These are phyloP conservation scores for Pavlovales sp. DNA, from an alignment of 208 protist species.

Conservation along the genomic window DNA sequence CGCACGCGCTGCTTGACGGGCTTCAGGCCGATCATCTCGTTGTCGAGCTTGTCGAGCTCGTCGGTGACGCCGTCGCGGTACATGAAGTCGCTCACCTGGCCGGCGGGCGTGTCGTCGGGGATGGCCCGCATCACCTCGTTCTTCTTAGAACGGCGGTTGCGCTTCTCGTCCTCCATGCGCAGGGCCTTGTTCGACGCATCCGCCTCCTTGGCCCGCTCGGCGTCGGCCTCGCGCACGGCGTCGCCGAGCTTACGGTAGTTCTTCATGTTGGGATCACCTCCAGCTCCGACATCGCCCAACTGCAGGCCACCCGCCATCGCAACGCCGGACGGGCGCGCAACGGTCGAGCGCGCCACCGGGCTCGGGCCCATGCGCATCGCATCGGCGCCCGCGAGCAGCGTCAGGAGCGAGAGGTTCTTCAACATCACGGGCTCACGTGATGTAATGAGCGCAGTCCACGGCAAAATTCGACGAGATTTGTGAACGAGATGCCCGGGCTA, in stretches of 20 bases:
- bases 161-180: slow-evolving; percentile 2
- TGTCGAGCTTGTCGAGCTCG: slow-evolving; percentile 32
- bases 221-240: slow-evolving; percentile 4
- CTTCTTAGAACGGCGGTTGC: slow-evolving; percentile 10
- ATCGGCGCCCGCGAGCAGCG: background rate
- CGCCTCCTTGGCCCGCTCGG: slow-evolving; percentile 21
- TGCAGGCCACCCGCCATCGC: background rate
- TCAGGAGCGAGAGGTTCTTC: background rate
- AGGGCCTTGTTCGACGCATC: background rate
- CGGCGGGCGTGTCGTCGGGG: background rate
- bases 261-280: background rate
- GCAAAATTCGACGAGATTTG: too few species aligned
- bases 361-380: background rate
- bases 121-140: background rate
- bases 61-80: slow-evolving; percentile 33
- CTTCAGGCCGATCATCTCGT: slow-evolving; percentile 32
- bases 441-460: too few species aligned
- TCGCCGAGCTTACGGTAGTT: slow-evolving; percentile 19
- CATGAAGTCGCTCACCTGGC: slow-evolving; percentile 32
- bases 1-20: slow-evolving; percentile 39
- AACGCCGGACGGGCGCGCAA: background rate
- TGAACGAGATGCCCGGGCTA: too few species aligned
- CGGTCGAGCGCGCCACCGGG: too few species aligned
- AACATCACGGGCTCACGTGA: background rate
- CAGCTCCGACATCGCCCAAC: background rate